Evolutionary conservation across 106 monocot species (phyloP).

Genomic region (Platanthera zijinensis): DNA sequence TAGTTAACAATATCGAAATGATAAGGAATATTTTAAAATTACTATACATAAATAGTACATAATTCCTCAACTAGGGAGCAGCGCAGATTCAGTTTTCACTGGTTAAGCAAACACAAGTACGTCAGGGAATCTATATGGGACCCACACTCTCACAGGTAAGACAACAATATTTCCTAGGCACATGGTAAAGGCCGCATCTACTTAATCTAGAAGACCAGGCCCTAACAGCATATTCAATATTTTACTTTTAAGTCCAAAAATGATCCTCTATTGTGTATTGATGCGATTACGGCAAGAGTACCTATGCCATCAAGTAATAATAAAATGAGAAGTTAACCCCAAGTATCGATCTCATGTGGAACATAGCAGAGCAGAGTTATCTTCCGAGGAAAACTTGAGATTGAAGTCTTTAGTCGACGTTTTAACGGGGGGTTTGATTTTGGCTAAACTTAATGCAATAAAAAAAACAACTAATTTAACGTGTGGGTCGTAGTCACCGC

Average conservation of each 20-base stretch:
- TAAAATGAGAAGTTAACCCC: no score
- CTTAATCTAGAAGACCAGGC: neutral
- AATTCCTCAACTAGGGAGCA: neutral
- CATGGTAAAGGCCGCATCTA: no score
- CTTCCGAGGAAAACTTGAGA: no score
- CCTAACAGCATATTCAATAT: neutral
- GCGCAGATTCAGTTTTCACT: neutral
- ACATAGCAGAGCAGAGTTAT: no score
- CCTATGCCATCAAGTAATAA: no score
- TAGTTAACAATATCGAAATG: neutral
- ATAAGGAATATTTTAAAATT: neutral
- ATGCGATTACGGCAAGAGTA: no score
- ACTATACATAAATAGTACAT: neutral
- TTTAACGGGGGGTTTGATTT: no score
- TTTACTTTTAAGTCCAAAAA: neutral
- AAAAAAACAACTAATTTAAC: no score
- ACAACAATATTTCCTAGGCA: neutral
- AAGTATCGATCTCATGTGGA: no score
- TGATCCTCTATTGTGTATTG: neutral
- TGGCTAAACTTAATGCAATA: no score
- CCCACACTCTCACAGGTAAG: neutral
- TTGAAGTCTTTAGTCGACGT: no score
- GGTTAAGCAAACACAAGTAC: neutral
- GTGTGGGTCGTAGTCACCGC: no score
- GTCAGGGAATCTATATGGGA: neutral